Evolutionary conservation across 345 rosid genomes (phyloP), one percentile per base, ranked within the genome.

Genomic region (Gossypium turneri): DNA sequence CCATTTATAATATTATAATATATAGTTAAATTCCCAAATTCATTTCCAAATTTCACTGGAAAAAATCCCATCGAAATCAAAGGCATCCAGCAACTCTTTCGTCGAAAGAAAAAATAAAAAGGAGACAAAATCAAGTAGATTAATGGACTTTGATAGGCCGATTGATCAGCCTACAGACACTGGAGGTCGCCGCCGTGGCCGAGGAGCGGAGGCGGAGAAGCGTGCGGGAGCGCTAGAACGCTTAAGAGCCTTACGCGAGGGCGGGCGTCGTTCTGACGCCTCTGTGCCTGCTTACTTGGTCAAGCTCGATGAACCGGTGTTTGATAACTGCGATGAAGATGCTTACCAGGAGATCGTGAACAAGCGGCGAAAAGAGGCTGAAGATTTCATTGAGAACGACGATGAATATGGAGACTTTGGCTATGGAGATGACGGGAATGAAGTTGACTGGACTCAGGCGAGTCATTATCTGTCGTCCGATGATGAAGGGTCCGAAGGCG

Each of bases 361-460:
- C 67, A 86, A 86, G 70, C 93, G 98, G 65, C 86, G 91, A 0
- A 89, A 91, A 76, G 98, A 93, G 79, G 93, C 84, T 45, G 89
- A 80, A 25, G 88, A 87, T 13, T 95, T 95, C 75, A 90, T 95
- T 19, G 96, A 89, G 20, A 88, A 88, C 25, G 99, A 95, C 60
- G 90, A 85, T 9, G 98, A 84, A 47, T 94, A 84, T 53, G 91
- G 90, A 48, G 93, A 85, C 57, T 80, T 91, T 2, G 99, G 99
- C 5, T 95, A 95, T 55, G 82, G 80, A 47, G 98, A 95, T 69
- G 93, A 90, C 50, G 99, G 97, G 2, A 87, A 88, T 60, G 99
- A 95, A 75, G 99, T 93, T 86, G 99, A 95, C 67, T 95, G 95
- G 94, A 77, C 92, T n/a, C 81, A 71, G 16, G 81, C 93, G 2